Conservation (phyloP, 164 flowering plant genomes). For the Tinospora cordifolia region DNA sequence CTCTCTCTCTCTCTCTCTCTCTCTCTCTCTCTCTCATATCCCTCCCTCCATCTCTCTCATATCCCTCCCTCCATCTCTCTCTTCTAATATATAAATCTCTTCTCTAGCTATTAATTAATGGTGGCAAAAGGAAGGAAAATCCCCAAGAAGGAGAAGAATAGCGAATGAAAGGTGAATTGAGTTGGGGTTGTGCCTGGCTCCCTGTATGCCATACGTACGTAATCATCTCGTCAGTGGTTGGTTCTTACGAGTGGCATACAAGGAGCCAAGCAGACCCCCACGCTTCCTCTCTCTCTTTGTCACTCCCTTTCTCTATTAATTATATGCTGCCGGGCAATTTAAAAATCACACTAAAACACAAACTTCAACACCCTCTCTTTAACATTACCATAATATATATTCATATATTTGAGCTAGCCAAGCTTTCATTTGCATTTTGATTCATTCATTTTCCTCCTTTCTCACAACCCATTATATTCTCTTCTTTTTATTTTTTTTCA, state of each 20-base stretch:
- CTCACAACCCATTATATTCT: too few species aligned
- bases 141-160: too few species aligned
- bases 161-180: constrained; percentile 9
- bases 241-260: constrained; percentile 22
- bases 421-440: too few species aligned
- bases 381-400: too few species aligned
- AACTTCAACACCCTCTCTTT: too few species aligned
- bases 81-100: neutral
- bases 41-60: neutral
- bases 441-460: too few species aligned
- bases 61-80: too few species aligned
- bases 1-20: constrained; percentile 4
- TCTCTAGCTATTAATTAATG: neutral
- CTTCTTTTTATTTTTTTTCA: too few species aligned
- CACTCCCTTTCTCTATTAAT: too few species aligned
- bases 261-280: constrained; percentile 30
- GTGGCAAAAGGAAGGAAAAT: neutral
- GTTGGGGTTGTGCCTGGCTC: constrained; percentile 29
- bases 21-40: constrained; percentile 3
- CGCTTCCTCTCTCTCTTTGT: constrained; percentile 8
- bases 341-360: too few species aligned
- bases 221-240: constrained; percentile 14
- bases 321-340: too few species aligned
- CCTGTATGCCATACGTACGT: constrained; percentile 29
- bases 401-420: too few species aligned